Conservation (phyloP, 495 filamentous ascomycete genomes). For the Podospora didyma region DNA sequence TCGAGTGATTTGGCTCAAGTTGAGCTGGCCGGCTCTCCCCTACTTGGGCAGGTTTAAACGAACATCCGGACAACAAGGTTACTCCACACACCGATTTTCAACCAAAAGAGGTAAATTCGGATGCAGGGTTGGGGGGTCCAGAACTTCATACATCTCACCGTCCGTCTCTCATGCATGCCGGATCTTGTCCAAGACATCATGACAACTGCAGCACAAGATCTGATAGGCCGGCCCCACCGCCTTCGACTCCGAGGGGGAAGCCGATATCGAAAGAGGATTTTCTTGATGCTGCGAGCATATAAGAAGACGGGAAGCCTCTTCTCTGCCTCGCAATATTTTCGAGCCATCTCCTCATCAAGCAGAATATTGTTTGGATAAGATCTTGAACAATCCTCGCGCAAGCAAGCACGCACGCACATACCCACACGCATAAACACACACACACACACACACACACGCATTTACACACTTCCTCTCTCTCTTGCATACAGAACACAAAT, state of each 20-base stretch:
- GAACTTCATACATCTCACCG: background rate
- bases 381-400: too few species aligned
- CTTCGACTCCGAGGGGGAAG: background rate
- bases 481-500: background rate
- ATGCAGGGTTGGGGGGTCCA: background rate
- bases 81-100: constrained; percentile 5
- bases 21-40: background rate
- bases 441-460: too few species aligned
- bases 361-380: too few species aligned
- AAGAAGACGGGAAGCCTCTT: background rate
- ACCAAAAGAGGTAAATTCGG: background rate
- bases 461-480: too few species aligned
- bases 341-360: too few species aligned
- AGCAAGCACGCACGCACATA: too few species aligned
- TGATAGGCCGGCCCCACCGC: background rate
- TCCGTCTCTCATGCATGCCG: constrained; percentile 7
- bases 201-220: background rate
- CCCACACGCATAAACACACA: too few species aligned
- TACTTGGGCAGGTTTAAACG: constrained; percentile 17
- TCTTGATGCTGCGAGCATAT: background rate
- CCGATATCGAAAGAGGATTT: background rate
- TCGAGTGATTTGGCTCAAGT: background rate
- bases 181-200: constrained; percentile 7
- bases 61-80: constrained; percentile 1
- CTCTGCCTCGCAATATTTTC: too few species aligned